These are phyloP conservation scores for Ceratobasidium sp. DNA, from an alignment of 1,284 basidiomycete species.

Conservation along the genomic window DNA sequence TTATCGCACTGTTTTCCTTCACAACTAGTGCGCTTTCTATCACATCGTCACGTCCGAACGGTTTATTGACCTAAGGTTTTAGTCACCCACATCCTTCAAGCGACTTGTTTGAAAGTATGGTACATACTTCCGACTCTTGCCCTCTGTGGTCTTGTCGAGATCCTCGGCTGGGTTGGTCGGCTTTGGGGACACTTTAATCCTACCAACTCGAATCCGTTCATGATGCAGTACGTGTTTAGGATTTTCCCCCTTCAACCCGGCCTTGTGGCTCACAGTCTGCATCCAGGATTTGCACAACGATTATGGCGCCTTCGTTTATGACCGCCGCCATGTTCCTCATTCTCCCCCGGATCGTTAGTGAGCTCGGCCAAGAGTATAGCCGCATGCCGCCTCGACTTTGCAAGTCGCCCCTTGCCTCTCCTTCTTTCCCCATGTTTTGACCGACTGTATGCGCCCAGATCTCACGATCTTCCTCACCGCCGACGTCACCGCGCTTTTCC, in stretches of 20 bases:
- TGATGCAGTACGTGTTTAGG: slow-evolving; percentile 38
- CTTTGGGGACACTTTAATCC: slow-evolving; percentile 32
- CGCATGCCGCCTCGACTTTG: slow-evolving; percentile 49
- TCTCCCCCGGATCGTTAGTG: slow-evolving; percentile 51
- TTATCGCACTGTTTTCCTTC: slow-evolving; percentile 43
- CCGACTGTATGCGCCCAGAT: slow-evolving; percentile 43
- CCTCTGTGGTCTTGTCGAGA: slow-evolving; percentile 47
- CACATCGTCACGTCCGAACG: neutral
- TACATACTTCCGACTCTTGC: slow-evolving; percentile 49
- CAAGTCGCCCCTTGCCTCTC: slow-evolving; percentile 9
- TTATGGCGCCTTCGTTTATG: slow-evolving; percentile 43
- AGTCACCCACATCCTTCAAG: slow-evolving; percentile 48
- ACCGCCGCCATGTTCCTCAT: slow-evolving; percentile 47
- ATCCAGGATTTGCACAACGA: slow-evolving; percentile 40
- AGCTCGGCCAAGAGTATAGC: slow-evolving; percentile 51
- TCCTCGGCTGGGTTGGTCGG: slow-evolving; percentile 45
- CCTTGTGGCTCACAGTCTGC: neutral
- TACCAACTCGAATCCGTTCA: slow-evolving; percentile 20
- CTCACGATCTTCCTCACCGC: slow-evolving; percentile 52
- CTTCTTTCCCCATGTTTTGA: neutral
- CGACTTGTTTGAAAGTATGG: slow-evolving; percentile 46
- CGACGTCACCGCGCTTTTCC: slow-evolving; percentile 53
- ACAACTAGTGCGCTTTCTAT: slow-evolving; percentile 19
- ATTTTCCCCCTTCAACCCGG: neutral
- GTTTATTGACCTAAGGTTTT: slow-evolving; percentile 47